phyloP scores from a whole-genome alignment of 1,284 basidiomycete species.

The Pseudozyma sp. region DNA sequence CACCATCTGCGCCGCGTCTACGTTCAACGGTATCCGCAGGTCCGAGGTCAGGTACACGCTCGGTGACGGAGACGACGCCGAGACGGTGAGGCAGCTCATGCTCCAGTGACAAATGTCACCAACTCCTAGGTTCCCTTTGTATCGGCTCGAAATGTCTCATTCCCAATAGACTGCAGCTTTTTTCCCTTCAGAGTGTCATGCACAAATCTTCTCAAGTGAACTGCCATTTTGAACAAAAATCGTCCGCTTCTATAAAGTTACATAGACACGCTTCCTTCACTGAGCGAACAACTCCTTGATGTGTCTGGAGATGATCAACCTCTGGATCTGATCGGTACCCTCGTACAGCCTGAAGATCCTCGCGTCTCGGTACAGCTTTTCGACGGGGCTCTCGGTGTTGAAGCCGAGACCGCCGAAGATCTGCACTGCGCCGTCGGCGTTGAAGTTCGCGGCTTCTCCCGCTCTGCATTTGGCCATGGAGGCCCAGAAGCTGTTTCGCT shows the following conservation, averaged over 20 bases:
- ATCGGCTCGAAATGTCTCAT: neutral
- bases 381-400: conserved; percentile 73
- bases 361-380: conserved; percentile 72
- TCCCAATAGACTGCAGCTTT: neutral
- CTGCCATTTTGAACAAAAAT: too few species aligned
- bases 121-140: neutral
- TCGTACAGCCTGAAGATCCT: conserved; percentile 65
- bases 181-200: too few species aligned
- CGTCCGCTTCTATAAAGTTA: too few species aligned
- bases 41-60: conserved; percentile 70
- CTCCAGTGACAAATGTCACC: conserved; percentile 6
- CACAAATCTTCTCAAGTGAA: too few species aligned
- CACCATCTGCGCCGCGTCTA: conserved; percentile 87
- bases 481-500: conserved; percentile 73
- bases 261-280: conserved; percentile 2
- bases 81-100: conserved; percentile 37
- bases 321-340: conserved; percentile 67
- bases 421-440: conserved; percentile 70
- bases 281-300: conserved; percentile 61
- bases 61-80: conserved; percentile 55
- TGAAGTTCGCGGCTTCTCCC: conserved; percentile 56
- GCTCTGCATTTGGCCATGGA: conserved; percentile 73
- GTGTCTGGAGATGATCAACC: conserved; percentile 62
- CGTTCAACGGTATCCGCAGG: conserved; percentile 79
- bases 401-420: conserved; percentile 72